A percentile compares a stretch with the other conserved stretches of the same genome.
These are phyloP conservation scores for Tetrapisispora nanseiensis DNA, from an alignment of 805 yeast species.

Conservation along the genomic window DNA sequence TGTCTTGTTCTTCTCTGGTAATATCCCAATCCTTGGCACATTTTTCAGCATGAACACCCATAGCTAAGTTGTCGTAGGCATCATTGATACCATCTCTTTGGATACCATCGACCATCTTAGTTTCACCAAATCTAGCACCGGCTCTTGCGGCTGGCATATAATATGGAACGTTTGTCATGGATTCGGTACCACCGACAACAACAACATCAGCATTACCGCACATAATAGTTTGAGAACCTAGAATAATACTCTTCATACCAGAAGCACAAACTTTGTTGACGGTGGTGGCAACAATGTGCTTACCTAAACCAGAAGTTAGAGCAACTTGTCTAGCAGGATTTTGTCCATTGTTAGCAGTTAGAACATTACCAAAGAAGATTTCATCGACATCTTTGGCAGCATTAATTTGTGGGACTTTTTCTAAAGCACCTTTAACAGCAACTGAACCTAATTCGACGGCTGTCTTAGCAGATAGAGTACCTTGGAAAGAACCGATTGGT, in stretches of 20 bases:
- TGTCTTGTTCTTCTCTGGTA: slow-evolving; percentile 82
- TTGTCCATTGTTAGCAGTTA: slow-evolving; percentile 91
- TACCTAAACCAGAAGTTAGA: slow-evolving; percentile 75
- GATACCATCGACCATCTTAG: slow-evolving; percentile 72
- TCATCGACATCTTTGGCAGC: slow-evolving; percentile 70
- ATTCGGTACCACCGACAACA: slow-evolving; percentile 95
- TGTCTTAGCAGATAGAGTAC: slow-evolving; percentile 60
- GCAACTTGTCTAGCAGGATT: slow-evolving; percentile 98
- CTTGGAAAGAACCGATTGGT: slow-evolving; percentile 92
- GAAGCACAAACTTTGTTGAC: slow-evolving; percentile 97
- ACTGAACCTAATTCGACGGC: slow-evolving; percentile 85
- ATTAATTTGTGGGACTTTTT: slow-evolving; percentile 69
- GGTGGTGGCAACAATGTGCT: slow-evolving; percentile 75
- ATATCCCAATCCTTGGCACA: slow-evolving; percentile 77
- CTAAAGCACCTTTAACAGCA: slow-evolving; percentile 84
- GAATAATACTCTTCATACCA: slow-evolving; percentile 83
- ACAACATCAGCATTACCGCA: slow-evolving; percentile 88
- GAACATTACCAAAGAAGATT: slow-evolving; percentile 83
- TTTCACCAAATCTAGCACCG: slow-evolving; percentile 87
- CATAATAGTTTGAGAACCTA: slow-evolving; percentile 83
- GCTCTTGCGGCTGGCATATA: slow-evolving; percentile 76
- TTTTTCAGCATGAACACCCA: slow-evolving; percentile 97
- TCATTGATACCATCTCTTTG: slow-evolving; percentile 89
- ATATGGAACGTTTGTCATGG: slow-evolving; percentile 94
- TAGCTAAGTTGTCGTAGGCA: slow-evolving; percentile 77